Percentiles rank a stretch among this genome's conserved stretches.
These are phyloP conservation scores for Diplodia scrobiculata DNA, from an alignment of 2,329 filamentous ascomycete species.

Conservation along the genomic window DNA sequence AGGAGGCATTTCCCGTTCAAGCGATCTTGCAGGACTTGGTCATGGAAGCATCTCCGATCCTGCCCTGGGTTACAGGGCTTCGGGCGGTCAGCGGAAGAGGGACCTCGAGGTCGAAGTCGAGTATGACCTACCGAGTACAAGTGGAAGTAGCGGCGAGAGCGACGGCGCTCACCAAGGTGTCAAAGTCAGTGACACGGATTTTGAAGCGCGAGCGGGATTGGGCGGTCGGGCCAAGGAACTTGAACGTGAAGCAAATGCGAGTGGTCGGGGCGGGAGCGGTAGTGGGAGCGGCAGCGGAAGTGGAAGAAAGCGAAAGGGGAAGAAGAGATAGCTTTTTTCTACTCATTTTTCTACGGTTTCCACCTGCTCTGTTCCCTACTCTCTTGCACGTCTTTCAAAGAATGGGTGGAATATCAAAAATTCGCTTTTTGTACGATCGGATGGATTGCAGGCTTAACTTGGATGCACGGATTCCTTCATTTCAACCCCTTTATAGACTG, in stretches of 20 bases:
- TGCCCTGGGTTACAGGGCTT: background rate
- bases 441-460: background rate
- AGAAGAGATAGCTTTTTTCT: background rate
- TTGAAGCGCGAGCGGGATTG: background rate
- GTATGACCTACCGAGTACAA: conserved; percentile 15
- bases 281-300: conserved; percentile 10
- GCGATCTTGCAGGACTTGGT: background rate
- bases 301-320: conserved; percentile 13
- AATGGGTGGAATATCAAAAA: background rate
- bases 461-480: background rate
- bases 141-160: conserved; percentile 26
- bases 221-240: conserved; percentile 14
- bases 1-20: conserved; percentile 1
- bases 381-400: background rate
- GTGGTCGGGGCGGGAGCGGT: conserved; percentile 10
- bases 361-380: background rate
- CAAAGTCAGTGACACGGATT: background rate
- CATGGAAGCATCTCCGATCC: conserved; percentile 18
- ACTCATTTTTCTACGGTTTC: background rate
- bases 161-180: conserved; percentile 3
- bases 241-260: conserved; percentile 19
- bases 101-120: conserved; percentile 22
- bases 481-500: background rate
- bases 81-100: background rate
- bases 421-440: background rate